Conservation (phyloP, 805 yeast species). For the Cyberlindnera subsufficiens region DNA sequence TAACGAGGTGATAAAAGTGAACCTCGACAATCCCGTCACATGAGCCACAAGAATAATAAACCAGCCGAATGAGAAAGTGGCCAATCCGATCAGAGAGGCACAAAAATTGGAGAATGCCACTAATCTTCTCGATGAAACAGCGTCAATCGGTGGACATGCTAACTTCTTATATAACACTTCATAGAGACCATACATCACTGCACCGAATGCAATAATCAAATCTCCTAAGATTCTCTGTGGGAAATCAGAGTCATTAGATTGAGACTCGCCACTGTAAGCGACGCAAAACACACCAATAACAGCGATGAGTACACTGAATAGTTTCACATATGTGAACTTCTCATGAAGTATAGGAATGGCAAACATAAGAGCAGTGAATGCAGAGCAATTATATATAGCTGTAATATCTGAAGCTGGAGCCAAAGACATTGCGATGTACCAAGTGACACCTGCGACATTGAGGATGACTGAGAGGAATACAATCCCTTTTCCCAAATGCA, state of each 20-base stretch:
- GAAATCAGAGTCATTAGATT: constrained; percentile 26
- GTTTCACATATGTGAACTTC: constrained; percentile 54
- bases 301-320: constrained; percentile 64
- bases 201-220: constrained; percentile 63
- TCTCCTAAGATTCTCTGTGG: constrained; percentile 69
- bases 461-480: constrained; percentile 48
- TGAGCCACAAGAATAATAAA: constrained; percentile 43
- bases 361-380: constrained; percentile 81
- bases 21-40: constrained; percentile 48
- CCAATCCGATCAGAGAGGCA: constrained; percentile 61
- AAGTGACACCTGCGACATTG: constrained; percentile 72
- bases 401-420: constrained; percentile 84
- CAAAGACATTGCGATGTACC: constrained; percentile 80
- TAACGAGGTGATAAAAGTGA: constrained; percentile 42
- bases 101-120: constrained; percentile 76
- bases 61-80: constrained; percentile 47
- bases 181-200: constrained; percentile 72
- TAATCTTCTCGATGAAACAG: constrained; percentile 60
- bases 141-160: constrained; percentile 65
- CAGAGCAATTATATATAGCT: constrained; percentile 86
- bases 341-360: constrained; percentile 73
- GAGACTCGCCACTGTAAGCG: constrained; percentile 51
- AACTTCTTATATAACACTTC: constrained; percentile 77
- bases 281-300: constrained; percentile 71
- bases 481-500: constrained; percentile 39